These are phyloP conservation scores for Rosa persica DNA, from an alignment of 306 rosid genomes.

Conservation along the genomic window DNA sequence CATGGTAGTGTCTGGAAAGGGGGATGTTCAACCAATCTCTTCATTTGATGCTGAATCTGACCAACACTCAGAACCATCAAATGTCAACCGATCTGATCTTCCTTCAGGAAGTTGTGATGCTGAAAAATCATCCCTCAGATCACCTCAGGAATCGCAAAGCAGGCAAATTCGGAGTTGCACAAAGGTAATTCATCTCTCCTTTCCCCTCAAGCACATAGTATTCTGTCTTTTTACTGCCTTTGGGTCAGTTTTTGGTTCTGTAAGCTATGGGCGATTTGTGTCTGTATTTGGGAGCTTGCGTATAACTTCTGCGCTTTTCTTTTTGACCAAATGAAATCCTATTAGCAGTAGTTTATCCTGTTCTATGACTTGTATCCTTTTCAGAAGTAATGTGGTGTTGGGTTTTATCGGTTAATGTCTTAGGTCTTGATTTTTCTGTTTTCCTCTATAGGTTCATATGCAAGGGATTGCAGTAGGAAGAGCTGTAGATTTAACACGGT, in stretches of 20 bases:
- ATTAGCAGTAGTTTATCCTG: not conserved
- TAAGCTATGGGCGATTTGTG: not conserved
- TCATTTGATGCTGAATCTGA: slow-evolving; percentile 74
- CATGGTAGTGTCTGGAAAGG: slow-evolving; percentile 47
- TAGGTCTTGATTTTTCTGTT: not conserved
- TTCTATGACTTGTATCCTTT: not conserved
- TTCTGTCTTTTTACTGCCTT: not conserved
- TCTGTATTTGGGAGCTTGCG: not conserved
- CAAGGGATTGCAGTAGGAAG: slow-evolving; percentile 99
- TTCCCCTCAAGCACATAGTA: not conserved
- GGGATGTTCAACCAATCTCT: slow-evolving; percentile 48
- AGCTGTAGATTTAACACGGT: slow-evolving; percentile 87
- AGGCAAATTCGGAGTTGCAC: slow-evolving; percentile 98
- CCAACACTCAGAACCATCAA: slow-evolving; percentile 88
- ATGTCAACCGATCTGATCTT: slow-evolving; percentile 67
- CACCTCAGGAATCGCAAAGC: slow-evolving; percentile 81
- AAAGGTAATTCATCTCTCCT: slow-evolving; percentile 49
- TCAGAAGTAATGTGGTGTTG: not conserved
- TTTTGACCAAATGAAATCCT: not conserved
- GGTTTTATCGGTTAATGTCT: slow-evolving; percentile 4
- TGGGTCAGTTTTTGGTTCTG: not conserved
- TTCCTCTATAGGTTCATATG: slow-evolving; percentile 79
- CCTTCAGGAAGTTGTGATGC: slow-evolving; percentile 93
- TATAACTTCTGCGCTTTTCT: not conserved
- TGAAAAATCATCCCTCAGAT: slow-evolving; percentile 78